phyloP scores from a whole-genome alignment of 2,329 filamentous ascomycete genomes.

The Harringtonia aguacate region DNA sequence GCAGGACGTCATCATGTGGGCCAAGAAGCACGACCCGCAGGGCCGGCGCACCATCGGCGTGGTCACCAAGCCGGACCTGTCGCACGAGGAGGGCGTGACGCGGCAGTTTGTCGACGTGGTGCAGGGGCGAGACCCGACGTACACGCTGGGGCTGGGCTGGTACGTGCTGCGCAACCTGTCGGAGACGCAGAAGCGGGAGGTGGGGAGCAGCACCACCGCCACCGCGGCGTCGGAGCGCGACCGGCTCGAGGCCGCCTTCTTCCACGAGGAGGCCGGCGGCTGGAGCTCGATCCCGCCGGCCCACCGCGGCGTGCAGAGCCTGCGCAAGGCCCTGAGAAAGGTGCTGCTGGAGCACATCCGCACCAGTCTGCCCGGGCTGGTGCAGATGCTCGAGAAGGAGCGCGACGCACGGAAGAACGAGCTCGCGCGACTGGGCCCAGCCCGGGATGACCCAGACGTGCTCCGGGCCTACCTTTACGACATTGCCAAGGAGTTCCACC shows the following conservation, averaged over 20 bases:
- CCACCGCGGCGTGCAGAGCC: constrained; percentile 33
- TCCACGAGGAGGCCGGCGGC: constrained; percentile 20
- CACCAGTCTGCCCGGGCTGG: constrained; percentile 31
- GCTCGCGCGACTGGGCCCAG: constrained; percentile 23
- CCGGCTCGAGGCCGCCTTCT: constrained; percentile 29
- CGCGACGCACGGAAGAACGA: constrained; percentile 20
- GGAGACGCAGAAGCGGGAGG: no score
- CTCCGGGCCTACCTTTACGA: constrained; percentile 36
- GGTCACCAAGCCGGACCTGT: constrained; percentile 45
- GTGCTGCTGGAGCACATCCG: constrained; percentile 38
- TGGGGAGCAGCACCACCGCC: constrained; percentile 19
- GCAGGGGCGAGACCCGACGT: constrained; percentile 31
- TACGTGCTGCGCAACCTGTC: constrained; percentile 27
- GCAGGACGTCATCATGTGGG: constrained; percentile 42
- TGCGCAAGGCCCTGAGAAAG: constrained; percentile 38
- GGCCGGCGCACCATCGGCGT: constrained; percentile 39
- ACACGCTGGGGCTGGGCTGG: constrained; percentile 39
- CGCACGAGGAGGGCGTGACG: constrained; percentile 24
- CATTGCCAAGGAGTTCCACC: constrained; percentile 32
- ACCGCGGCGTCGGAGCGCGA: constrained; percentile 32
- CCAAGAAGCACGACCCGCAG: constrained; percentile 24
- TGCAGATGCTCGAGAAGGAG: constrained; percentile 28
- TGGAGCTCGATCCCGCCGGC: constrained; percentile 26
- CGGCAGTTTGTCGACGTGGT: constrained; percentile 32
- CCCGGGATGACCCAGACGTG: constrained; percentile 31